Evolutionary conservation across 2,329 filamentous ascomycete genomes (phyloP), one percentile per base, ranked within the genome.

Genomic region (Dactylellina leptospora): DNA sequence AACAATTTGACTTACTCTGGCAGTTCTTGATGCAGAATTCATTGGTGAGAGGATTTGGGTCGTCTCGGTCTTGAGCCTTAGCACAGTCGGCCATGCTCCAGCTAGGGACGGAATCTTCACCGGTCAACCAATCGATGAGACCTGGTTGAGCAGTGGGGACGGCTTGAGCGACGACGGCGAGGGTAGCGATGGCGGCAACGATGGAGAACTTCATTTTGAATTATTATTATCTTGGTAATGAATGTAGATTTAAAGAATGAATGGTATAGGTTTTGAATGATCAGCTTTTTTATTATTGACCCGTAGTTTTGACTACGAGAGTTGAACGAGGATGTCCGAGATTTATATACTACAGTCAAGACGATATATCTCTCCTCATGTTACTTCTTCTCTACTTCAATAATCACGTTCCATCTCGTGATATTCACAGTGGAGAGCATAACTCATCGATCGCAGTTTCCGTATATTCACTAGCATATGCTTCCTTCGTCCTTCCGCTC

Each of bases 1-100:
- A 55, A 4, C 8, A n/a, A n/a, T 50, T 22, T 28, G 20, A 42
- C 56, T 50, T 61, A 61, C 56, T 61, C 33, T 50, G 10, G 56
- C 56, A 61, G 56, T 61, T 61, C 28, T 61, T 51, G 22, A 61
- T 50, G 44, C 56, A 61, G 25, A 30, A 61, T 2, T 50, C 45
- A 36, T 61, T 61, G 45, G 28, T 42, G 28, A 61, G 20, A 20
- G 33, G 33, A 20, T 61, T 61, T 13, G 55, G 55, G 42, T 50
- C 30, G 10, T 11, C 50, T 27, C 27, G 38, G 23, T 5, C 16
- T 6, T 28, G 22, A n/a, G 56, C 56, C 13, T 44, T 51, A 9
- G 18, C 22, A 22, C 56, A 61, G 8, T 61, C 44, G 20, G 44
- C 16, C 28, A 51, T 40, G 33, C 18, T 51, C 56, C 56, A 61